Conservation (phyloP, 108 stramenopile genomes). For the Cyclotella atomus region DNA sequence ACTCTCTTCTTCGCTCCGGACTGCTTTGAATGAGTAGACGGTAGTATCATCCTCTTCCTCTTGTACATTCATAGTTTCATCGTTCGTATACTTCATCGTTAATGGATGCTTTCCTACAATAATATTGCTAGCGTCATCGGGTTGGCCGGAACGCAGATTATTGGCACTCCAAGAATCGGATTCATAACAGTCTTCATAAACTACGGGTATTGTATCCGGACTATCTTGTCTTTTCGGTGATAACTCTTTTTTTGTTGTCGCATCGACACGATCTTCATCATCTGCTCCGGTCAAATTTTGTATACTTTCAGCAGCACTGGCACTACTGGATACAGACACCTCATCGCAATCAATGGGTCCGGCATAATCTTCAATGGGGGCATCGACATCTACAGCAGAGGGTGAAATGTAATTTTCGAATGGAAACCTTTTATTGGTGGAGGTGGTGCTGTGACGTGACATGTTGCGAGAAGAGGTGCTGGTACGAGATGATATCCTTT, state of each 20-base stretch:
- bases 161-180: constrained; percentile 2
- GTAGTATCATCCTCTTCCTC: neutral
- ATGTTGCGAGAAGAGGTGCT: neutral
- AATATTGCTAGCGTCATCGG: neutral
- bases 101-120: neutral
- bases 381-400: neutral
- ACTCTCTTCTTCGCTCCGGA: constrained; percentile 3
- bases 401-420: neutral
- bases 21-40: neutral
- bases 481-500: neutral
- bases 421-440: neutral
- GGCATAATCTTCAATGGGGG: neutral
- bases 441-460: neutral
- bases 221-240: neutral
- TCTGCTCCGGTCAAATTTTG: neutral
- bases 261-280: neutral
- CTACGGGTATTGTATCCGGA: neutral
- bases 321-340: neutral
- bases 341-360: constrained; percentile 14
- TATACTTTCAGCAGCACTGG: neutral
- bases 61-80: neutral
- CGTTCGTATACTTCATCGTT: constrained; percentile 3
- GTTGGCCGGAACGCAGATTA: neutral
- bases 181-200: constrained; percentile 1
- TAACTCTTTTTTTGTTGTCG: neutral